Base-by-base conservation (phyloP, 2,329 filamentous ascomycete genomes). In the Epichloe bromicola region DNA sequence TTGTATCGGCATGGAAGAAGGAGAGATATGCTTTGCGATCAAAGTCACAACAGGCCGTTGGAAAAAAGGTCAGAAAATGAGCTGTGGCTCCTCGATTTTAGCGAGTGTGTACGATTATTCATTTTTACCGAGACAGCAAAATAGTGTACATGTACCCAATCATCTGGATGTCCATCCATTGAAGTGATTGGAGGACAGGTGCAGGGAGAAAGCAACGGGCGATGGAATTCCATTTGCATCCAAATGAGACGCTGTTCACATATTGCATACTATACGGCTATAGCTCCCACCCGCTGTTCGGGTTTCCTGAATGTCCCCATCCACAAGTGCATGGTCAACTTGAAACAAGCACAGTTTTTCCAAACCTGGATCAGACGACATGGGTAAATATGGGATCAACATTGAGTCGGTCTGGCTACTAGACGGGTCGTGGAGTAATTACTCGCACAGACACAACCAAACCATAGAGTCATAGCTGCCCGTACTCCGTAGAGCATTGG, bases 1-100 rank as follows among this genome's bases (percentile, higher is more conserved):
- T 91, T 61, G 88, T 95, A 52, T 66, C 65, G 56, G 68, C 70
- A 11, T 73, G 70, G 70, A 72, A 69, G 64, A 71, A 70, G 66
- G 70, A 72, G 63, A 63, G 69, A 53, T 66, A 66, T 53, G 62
- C 68, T 23, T 61, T 71, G 56, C 61, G 70, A 36, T 63, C 64
- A 51, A 63, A 60, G 58, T 59, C 63, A 40, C 65, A 61, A 43
- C 60, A 64, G 52, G 53, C 56, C 23, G 60, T 52, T 20, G 59
- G 59, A 3, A 57, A 57, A 50, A 51, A 58, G 53, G 55, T 50
- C 52, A 59, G 51, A 51, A 60, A 57, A 49, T 59, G 50, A 58
- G 50, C 17, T 44, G 15, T 37, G 34, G 26, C 33, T 8, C 15
- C 26, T 48, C 7, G 36, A 36, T 17, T 39, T 42, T 46, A 47